Conservation (phyloP, 139 green algal species). For the Tetradesmus lagerheimii region DNA sequence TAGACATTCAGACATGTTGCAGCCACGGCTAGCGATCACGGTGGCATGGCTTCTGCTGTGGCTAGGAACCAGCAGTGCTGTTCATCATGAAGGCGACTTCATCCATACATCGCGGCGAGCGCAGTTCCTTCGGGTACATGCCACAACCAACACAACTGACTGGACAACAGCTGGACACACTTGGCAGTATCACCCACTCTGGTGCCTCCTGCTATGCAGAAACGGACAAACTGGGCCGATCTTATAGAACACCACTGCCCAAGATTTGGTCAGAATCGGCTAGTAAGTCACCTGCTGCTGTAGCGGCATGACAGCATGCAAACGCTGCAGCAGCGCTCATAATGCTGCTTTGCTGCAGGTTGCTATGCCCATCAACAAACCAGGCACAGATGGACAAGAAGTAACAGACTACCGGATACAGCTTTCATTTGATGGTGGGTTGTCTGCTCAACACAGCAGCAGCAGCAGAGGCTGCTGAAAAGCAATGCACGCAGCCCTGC, state of each 20-base stretch:
- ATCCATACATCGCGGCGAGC: slow-evolving; percentile 31
- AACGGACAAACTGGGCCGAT: slow-evolving; percentile 46
- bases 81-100: slow-evolving; percentile 45
- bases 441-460: neutral
- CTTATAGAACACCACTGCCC: slow-evolving; percentile 52
- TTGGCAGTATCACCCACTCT: neutral
- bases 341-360: slow-evolving; percentile 24
- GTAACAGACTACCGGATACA: slow-evolving; percentile 49
- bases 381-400: neutral
- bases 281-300: slow-evolving; percentile 9
- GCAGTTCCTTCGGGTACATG: slow-evolving; percentile 39
- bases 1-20: neutral
- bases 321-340: neutral
- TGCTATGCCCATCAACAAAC: slow-evolving; percentile 41
- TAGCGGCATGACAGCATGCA: neutral
- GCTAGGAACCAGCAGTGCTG: neutral
- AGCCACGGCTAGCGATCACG: neutral
- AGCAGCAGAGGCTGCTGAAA: neutral
- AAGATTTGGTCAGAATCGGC: slow-evolving; percentile 21
- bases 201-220: slow-evolving; percentile 10
- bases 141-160: neutral
- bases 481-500: neutral
- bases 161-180: neutral
- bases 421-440: slow-evolving; percentile 50
- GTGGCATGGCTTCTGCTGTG: neutral